Conservation (phyloP, 2,329 filamentous ascomycete genomes). For the Fusarium guadeloupense region DNA sequence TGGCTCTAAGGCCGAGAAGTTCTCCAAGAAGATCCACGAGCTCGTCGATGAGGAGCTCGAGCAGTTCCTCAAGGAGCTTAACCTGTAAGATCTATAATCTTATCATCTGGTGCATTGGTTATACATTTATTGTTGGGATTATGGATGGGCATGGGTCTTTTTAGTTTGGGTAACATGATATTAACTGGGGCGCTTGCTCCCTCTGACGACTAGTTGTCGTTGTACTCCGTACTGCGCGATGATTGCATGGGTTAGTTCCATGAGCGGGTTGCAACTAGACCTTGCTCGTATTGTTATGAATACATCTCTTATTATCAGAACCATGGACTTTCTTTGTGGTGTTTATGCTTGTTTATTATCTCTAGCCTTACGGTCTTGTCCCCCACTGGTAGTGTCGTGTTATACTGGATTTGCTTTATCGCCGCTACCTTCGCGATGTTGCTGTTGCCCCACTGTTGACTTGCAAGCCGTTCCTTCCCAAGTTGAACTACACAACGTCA, state of each 20-base stretch:
- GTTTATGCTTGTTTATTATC: not conserved
- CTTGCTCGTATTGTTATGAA: conserved; percentile 24
- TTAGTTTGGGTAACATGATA: conserved; percentile 45
- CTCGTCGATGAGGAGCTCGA: conserved; percentile 69
- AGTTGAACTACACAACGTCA: not conserved
- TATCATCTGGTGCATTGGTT: conserved; percentile 40
- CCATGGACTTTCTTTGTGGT: not conserved
- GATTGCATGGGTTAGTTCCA: conserved; percentile 25
- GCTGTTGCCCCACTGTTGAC: not conserved
- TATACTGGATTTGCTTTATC: not conserved
- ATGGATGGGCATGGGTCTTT: conserved; percentile 38
- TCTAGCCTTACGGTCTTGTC: not conserved
- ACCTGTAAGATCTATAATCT: conserved; percentile 46
- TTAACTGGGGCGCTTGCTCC: conserved; percentile 30
- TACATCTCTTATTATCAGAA: conserved; percentile 33
- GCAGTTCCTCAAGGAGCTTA: conserved; percentile 66
- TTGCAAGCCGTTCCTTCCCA: conserved; percentile 13
- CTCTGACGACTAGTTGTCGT: conserved; percentile 30
- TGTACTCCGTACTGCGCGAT: conserved; percentile 6
- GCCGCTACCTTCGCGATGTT: not conserved
- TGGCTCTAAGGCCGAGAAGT: conserved; percentile 66
- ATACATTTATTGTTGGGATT: conserved; percentile 39
- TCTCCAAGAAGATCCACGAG: conserved; percentile 70
- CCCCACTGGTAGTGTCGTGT: too few relatives aligned
- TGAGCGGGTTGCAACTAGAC: conserved; percentile 16